Percentiles rank a stretch among this genome's conserved stretches.
phyloP scores from a whole-genome alignment of 768 basidiomycete species.

The Fomitopsis serialis region DNA sequence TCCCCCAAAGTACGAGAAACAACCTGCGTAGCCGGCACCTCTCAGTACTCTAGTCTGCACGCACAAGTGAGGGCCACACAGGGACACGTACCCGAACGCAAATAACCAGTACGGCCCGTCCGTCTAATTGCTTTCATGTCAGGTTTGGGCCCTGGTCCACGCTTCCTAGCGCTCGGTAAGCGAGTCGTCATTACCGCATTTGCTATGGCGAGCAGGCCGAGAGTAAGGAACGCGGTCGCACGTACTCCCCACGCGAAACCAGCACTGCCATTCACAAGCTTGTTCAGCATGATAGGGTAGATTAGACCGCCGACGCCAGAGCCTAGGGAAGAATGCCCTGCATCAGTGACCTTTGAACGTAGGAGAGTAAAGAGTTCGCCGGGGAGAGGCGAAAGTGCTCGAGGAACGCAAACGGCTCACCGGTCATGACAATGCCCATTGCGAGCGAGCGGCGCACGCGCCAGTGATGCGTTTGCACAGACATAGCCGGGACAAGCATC shows the following conservation, averaged over 20 bases:
- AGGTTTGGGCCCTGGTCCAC: neutral
- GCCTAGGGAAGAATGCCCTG: neutral
- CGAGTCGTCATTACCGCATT: constrained; percentile 14
- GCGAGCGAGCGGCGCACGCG: constrained; percentile 31
- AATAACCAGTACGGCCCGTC: constrained; percentile 12
- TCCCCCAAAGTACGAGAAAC: constrained; percentile 7
- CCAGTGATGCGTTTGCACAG: constrained; percentile 42
- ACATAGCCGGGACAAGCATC: constrained; percentile 42
- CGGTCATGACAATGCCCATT: constrained; percentile 25
- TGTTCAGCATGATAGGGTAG: constrained; percentile 31
- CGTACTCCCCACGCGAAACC: constrained; percentile 40
- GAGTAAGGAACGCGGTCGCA: constrained; percentile 16
- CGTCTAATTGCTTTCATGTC: constrained; percentile 3
- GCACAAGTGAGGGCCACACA: too few species aligned
- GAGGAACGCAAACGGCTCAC: neutral
- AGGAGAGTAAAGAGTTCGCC: neutral
- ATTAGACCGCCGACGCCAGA: constrained; percentile 28
- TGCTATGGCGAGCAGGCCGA: constrained; percentile 13
- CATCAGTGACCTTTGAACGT: neutral
- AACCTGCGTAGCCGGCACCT: neutral
- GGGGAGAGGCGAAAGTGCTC: too few species aligned
- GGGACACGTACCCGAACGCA: constrained; percentile 4
- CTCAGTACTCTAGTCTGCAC: too few species aligned
- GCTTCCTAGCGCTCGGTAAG: neutral
- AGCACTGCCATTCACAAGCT: constrained; percentile 18